Evolutionary conservation across 1,284 basidiomycete genomes (phyloP).

Genomic region (Exsudoporus floridanus): DNA sequence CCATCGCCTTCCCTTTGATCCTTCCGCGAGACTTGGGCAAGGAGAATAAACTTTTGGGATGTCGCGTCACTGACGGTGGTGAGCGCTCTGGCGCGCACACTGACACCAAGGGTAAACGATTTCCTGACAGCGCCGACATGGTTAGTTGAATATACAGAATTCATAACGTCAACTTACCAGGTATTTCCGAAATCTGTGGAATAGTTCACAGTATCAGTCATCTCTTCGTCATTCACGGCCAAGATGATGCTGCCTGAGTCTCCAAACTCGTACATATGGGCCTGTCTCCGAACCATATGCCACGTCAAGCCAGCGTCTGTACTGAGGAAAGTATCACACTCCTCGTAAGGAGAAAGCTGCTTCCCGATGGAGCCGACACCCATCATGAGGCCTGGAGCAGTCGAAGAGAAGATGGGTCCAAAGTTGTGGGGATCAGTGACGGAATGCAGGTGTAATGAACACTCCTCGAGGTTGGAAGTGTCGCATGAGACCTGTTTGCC

Average conservation of each 20-base stretch:
- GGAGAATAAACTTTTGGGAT: constrained; percentile 87
- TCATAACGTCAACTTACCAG: constrained; percentile 58
- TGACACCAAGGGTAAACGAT: constrained; percentile 68
- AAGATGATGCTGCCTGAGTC: constrained; percentile 86
- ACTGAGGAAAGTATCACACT: constrained; percentile 92
- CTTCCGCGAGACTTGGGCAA: constrained; percentile 72
- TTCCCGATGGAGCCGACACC: constrained; percentile 88
- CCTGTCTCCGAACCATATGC: constrained; percentile 74
- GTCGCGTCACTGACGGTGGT: constrained; percentile 91
- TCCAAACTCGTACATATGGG: constrained; percentile 96
- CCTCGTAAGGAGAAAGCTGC: constrained; percentile 73
- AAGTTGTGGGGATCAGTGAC: constrained; percentile 91
- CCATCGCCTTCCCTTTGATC: constrained; percentile 58
- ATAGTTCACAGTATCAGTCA: constrained; percentile 74
- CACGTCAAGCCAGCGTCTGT: constrained; percentile 88
- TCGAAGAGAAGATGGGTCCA: constrained; percentile 90
- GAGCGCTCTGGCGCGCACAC: constrained; percentile 72
- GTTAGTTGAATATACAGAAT: constrained; percentile 2
- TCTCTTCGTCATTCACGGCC: constrained; percentile 83
- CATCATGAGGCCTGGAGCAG: constrained; percentile 93
- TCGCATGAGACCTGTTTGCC: constrained; percentile 68
- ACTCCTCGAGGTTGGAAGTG: constrained; percentile 53
- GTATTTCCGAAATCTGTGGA: constrained; percentile 82
- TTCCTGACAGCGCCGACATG: constrained; percentile 69
- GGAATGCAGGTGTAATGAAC: constrained; percentile 89